Conservation (phyloP, 768 basidiomycete genomes). For the Pisolithus sp. region DNA sequence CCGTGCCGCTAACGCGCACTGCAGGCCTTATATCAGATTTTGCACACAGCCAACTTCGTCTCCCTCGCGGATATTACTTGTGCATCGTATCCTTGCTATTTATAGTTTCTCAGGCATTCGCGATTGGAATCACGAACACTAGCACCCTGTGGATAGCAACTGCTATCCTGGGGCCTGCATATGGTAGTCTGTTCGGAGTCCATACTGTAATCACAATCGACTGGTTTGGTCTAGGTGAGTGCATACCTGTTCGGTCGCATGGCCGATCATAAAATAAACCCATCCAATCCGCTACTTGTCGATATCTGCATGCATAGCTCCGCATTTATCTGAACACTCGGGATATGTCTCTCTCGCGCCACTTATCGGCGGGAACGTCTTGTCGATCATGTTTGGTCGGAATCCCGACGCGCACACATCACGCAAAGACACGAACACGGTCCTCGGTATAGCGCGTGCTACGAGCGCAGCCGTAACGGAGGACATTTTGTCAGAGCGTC, state of each 20-base stretch:
- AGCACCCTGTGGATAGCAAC: slow-evolving; percentile 52
- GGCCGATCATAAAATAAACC: too few relatives aligned
- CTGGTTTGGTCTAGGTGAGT: slow-evolving; percentile 84
- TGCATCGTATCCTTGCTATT: slow-evolving; percentile 60
- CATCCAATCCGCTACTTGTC: too few relatives aligned
- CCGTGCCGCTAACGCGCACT: neutral
- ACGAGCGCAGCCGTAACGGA: neutral
- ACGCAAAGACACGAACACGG: neutral
- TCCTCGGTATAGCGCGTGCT: neutral
- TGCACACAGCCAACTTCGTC: slow-evolving; percentile 45
- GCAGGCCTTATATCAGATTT: slow-evolving; percentile 68
- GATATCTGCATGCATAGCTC: slow-evolving; percentile 27
- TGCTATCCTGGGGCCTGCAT: slow-evolving; percentile 37
- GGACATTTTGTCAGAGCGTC: slow-evolving; percentile 29
- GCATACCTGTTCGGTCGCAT: too few relatives aligned
- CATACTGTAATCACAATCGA: slow-evolving; percentile 73
- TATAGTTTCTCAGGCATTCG: slow-evolving; percentile 64
- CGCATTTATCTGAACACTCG: slow-evolving; percentile 85
- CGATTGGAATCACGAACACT: slow-evolving; percentile 50
- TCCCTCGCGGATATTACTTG: slow-evolving; percentile 67
- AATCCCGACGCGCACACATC: slow-evolving; percentile 69
- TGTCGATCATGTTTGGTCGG: slow-evolving; percentile 73
- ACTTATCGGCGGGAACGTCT: slow-evolving; percentile 63
- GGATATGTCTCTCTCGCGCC: slow-evolving; percentile 72
- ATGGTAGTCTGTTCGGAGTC: slow-evolving; percentile 69